A percentile compares a stretch with the other conserved stretches of the same genome.
phyloP scores from a whole-genome alignment of 2,329 filamentous ascomycete genomes.

The Raffaelea deltoideospora region DNA sequence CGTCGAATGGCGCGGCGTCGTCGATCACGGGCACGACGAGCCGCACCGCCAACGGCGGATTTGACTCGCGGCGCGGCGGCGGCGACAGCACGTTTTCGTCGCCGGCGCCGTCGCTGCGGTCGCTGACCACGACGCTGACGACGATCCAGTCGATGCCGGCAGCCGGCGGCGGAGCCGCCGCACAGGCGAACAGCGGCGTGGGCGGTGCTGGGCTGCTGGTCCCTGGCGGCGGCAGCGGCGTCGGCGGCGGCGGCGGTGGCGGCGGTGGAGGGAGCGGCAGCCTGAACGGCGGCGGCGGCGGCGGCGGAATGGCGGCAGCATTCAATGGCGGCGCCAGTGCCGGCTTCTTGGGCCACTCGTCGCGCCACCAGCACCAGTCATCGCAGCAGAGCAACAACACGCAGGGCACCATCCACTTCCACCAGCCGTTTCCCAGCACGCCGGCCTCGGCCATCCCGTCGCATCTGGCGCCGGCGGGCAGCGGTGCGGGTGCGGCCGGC shows the following conservation, averaged over 20 bases:
- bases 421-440: constrained; percentile 48
- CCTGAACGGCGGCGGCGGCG: constrained; percentile 21
- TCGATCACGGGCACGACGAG: constrained; percentile 64
- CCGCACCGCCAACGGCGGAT: constrained; percentile 49
- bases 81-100: constrained; percentile 68
- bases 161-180: constrained; percentile 19
- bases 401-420: constrained; percentile 45
- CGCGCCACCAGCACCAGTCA: constrained; percentile 29
- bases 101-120: constrained; percentile 65
- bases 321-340: constrained; percentile 9
- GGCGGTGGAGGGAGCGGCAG: constrained; percentile 3
- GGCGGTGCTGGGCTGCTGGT: too few relatives aligned
- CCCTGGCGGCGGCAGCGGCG: constrained; percentile 12
- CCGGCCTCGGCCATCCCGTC: constrained; percentile 58
- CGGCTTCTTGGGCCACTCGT: constrained; percentile 9
- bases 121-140: constrained; percentile 68
- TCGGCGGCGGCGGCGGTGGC: constrained; percentile 25
- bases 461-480: constrained; percentile 37
- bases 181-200: constrained; percentile 21
- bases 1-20: constrained; percentile 51
- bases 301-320: constrained; percentile 22
- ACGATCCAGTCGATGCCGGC: constrained; percentile 66
- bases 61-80: constrained; percentile 57
- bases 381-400: constrained; percentile 16
- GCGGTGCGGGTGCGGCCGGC: neutral